Conservation (phyloP, 768 basidiomycete genomes). For the Sarcodon aspratus region DNA sequence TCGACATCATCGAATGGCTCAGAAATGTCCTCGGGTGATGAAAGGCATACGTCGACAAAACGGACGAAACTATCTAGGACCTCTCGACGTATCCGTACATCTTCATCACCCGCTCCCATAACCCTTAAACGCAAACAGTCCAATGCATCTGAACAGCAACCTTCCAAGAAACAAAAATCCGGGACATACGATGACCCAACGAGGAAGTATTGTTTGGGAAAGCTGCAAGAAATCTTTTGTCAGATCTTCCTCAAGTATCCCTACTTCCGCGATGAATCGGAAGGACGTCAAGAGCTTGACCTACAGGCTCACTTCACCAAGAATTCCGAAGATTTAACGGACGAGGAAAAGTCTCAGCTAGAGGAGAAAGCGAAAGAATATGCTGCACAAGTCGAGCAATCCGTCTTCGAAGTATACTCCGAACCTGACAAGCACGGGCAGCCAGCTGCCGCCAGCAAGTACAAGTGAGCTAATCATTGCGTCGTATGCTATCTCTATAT, state of each 20-base stretch:
- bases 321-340: conserved; percentile 41
- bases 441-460: conserved; percentile 57
- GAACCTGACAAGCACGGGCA: conserved; percentile 67
- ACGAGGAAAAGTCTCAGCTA: conserved; percentile 46
- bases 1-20: conserved; percentile 26
- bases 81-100: conserved; percentile 11
- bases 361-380: conserved; percentile 50
- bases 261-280: conserved; percentile 19
- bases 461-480: conserved; percentile 63
- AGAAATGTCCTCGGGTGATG: conserved; percentile 7
- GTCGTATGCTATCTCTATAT: conserved; percentile 3
- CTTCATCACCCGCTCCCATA: conserved; percentile 1
- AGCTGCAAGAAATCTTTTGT: conserved; percentile 60
- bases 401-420: conserved; percentile 62
- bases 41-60: conserved; percentile 1
- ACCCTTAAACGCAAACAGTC: conserved; percentile 46
- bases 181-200: conserved; percentile 50
- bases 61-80: conserved; percentile 5
- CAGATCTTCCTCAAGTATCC: conserved; percentile 68
- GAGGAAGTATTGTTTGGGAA: conserved; percentile 71
- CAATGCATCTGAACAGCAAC: conserved; percentile 23
- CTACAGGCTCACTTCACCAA: conserved; percentile 16
- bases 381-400: conserved; percentile 63
- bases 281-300: conserved; percentile 12
- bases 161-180: conserved; percentile 37